phyloP scores from a whole-genome alignment of 78 protist genomes.

The Dictyostelium intermedium region DNA sequence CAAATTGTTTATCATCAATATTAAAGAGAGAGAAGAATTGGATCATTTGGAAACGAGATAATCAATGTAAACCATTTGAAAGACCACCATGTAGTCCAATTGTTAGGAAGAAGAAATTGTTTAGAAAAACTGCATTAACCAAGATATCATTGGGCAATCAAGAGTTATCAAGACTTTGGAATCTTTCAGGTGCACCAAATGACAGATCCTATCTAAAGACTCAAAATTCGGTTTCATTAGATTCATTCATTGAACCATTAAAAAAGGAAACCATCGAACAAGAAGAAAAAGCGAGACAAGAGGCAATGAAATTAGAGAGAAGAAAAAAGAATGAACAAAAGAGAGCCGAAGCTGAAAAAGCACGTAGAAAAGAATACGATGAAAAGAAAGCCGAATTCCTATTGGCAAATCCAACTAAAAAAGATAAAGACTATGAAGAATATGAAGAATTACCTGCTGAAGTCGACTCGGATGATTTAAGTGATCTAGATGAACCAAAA shows the following conservation, averaged over 20 bases:
- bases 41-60: slow-evolving; percentile 61
- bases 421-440: neutral
- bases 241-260: slow-evolving; percentile 17
- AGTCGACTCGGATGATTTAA: slow-evolving; percentile 64
- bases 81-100: slow-evolving; percentile 21
- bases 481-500: slow-evolving; percentile 70
- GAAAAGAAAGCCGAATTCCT: neutral
- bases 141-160: slow-evolving; percentile 31
- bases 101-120: slow-evolving; percentile 1
- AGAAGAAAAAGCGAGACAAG: neutral
- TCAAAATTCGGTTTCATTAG: slow-evolving; percentile 2
- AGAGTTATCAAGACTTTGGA: slow-evolving; percentile 66
- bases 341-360: neutral
- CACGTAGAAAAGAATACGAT: neutral
- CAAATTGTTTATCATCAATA: slow-evolving; percentile 9
- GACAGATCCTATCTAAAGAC: slow-evolving; percentile 37
- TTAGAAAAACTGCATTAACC: neutral
- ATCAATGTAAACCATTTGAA: slow-evolving; percentile 53
- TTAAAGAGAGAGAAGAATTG: slow-evolving; percentile 74
- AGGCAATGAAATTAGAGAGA: slow-evolving; percentile 4
- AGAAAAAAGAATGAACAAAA: slow-evolving; percentile 13
- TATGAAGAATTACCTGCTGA: neutral
- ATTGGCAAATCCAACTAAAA: neutral
- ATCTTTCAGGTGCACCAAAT: neutral
- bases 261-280: neutral